These are phyloP conservation scores for Neofusicoccum parvum DNA, from an alignment of 2,329 filamentous ascomycete genomes.

Conservation along the genomic window DNA sequence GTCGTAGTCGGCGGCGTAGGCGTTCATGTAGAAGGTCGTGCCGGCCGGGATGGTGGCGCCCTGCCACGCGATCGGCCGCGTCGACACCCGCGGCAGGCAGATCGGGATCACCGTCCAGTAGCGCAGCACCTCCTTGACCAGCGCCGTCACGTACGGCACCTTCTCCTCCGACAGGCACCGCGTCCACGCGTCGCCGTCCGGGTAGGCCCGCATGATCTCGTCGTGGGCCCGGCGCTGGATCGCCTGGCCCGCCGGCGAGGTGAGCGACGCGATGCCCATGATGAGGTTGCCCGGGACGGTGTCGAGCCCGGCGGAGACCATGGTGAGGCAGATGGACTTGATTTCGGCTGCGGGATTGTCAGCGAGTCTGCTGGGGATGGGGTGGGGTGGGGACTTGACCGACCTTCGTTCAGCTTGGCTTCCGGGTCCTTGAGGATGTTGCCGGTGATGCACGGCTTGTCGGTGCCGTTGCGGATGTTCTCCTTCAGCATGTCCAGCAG, in stretches of 20 bases:
- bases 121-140: slow-evolving; percentile 77
- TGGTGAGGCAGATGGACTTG: slow-evolving; percentile 78
- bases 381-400: slow-evolving; percentile 23
- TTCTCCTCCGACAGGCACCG: slow-evolving; percentile 73
- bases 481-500: slow-evolving; percentile 64
- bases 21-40: slow-evolving; percentile 80
- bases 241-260: slow-evolving; percentile 66
- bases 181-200: slow-evolving; percentile 75
- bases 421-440: slow-evolving; percentile 72
- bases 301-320: slow-evolving; percentile 80
- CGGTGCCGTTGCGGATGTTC: slow-evolving; percentile 62
- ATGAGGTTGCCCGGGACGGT: slow-evolving; percentile 79
- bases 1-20: slow-evolving; percentile 76
- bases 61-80: slow-evolving; percentile 72
- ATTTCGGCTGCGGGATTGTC: slow-evolving; percentile 61
- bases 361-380: not conserved
- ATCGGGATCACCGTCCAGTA: slow-evolving; percentile 82
- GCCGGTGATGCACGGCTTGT: slow-evolving; percentile 69
- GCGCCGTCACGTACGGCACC: slow-evolving; percentile 72
- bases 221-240: slow-evolving; percentile 71
- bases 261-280: slow-evolving; percentile 76
- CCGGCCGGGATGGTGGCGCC: slow-evolving; percentile 70
- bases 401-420: slow-evolving; percentile 68
- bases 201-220: slow-evolving; percentile 72
- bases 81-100: slow-evolving; percentile 71